phyloP scores from a whole-genome alignment of 768 basidiomycete genomes.

The Ephemerocybe angulata region DNA sequence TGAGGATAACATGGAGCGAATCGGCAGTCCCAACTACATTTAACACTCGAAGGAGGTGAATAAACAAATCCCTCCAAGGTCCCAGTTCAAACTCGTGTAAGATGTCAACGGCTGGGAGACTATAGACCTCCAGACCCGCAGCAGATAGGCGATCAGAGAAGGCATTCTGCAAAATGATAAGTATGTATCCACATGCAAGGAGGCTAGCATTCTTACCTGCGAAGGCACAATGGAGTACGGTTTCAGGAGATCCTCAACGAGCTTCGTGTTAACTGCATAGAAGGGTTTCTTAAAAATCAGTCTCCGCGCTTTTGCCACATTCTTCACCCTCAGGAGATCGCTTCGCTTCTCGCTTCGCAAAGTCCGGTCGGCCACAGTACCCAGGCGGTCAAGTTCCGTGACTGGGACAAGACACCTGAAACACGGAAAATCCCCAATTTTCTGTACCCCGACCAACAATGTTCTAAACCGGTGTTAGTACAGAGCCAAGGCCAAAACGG shows the following conservation, averaged over 20 bases:
- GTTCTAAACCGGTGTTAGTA: not conserved
- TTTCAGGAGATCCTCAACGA: too few species aligned
- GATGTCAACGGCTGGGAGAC: slow-evolving; percentile 27
- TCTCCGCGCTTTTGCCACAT: too few species aligned
- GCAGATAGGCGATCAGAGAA: slow-evolving; percentile 20
- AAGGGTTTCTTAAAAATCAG: too few species aligned
- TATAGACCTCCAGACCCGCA: slow-evolving; percentile 22
- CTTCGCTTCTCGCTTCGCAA: too few species aligned
- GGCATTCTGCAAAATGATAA: slow-evolving; percentile 24
- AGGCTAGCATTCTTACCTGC: not conserved
- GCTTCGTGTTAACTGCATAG: too few species aligned
- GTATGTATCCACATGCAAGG: not conserved
- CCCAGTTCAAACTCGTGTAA: slow-evolving; percentile 39
- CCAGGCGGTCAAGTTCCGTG: too few species aligned
- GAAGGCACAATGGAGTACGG: too few species aligned
- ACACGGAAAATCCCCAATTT: too few species aligned
- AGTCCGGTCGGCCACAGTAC: too few species aligned
- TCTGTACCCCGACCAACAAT: slow-evolving; percentile 14
- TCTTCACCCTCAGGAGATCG: too few species aligned
- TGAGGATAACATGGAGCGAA: too few species aligned
- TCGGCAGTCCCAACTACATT: too few species aligned
- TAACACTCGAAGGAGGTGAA: slow-evolving; percentile 31
- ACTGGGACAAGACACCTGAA: not conserved
- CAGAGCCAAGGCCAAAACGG: not conserved
- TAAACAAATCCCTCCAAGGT: slow-evolving; percentile 32